Conservation (phyloP, 2,329 filamentous ascomycete genomes). For the Ascomycota sp. region DNA sequence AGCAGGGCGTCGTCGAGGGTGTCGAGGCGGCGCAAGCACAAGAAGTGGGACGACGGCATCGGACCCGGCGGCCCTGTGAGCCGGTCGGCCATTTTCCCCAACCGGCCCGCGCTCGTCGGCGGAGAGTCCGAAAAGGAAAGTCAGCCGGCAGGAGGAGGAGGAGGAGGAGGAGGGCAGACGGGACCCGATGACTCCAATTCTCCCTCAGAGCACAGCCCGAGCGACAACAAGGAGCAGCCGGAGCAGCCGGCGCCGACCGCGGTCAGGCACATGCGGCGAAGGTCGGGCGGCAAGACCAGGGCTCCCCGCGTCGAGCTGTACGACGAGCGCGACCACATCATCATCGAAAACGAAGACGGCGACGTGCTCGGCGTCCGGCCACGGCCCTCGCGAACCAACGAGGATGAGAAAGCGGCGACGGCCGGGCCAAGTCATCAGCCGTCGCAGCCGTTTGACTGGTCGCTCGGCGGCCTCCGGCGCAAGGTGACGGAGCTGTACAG, state of each 20-base stretch:
- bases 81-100: constrained; percentile 73
- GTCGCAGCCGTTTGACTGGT: constrained; percentile 10
- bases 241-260: constrained; percentile 6
- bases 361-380: constrained; percentile 62
- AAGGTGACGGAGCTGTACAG: constrained; percentile 31
- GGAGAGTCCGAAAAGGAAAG: constrained; percentile 11
- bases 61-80: constrained; percentile 74
- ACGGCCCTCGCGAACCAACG: background rate
- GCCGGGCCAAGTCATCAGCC: constrained; percentile 2
- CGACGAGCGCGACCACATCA: constrained; percentile 57
- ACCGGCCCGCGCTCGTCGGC: constrained; percentile 15
- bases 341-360: constrained; percentile 73
- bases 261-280: too few species aligned
- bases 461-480: constrained; percentile 23
- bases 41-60: constrained; percentile 48
- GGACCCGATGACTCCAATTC: constrained; percentile 14
- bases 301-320: constrained; percentile 41
- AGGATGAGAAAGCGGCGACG: constrained; percentile 1
- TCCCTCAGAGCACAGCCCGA: constrained; percentile 12
- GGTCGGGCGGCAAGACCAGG: background rate
- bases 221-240: constrained; percentile 10
- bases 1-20: constrained; percentile 40
- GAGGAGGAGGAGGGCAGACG: too few species aligned
- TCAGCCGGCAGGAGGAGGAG: too few species aligned
- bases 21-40: constrained; percentile 42